A percentile compares a stretch with the other conserved stretches of the same genome.
These are phyloP conservation scores for Monilinia fructicola DNA, from an alignment of 2,329 filamentous ascomycete species.

Conservation along the genomic window DNA sequence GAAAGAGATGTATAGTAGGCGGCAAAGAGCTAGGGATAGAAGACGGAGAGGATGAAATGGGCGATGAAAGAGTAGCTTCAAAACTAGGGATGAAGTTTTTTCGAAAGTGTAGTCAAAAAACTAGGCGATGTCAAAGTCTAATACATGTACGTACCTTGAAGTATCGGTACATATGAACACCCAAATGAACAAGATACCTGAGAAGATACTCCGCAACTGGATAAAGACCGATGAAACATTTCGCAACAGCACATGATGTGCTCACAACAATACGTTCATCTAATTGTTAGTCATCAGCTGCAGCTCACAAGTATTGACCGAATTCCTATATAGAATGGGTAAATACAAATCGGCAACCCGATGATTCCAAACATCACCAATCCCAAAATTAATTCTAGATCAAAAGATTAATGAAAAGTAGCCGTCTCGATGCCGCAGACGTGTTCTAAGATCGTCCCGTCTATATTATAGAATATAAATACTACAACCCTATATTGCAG, in stretches of 20 bases:
- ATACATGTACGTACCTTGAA: slow-evolving; percentile 11
- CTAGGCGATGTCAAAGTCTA: slow-evolving; percentile 40
- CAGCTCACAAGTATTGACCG: neutral
- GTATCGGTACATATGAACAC: slow-evolving; percentile 10
- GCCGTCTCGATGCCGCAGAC: neutral
- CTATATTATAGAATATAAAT: neutral
- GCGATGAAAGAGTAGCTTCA: slow-evolving; percentile 43
- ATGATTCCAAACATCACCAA: neutral
- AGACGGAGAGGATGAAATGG: slow-evolving; percentile 45
- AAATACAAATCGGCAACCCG: neutral
- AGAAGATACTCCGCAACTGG: neutral
- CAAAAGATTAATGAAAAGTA: slow-evolving; percentile 10
- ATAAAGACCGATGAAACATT: neutral
- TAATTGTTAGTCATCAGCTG: neutral
- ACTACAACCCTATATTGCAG: slow-evolving; percentile 13
- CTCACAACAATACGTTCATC: neutral
- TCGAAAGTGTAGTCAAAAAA: slow-evolving; percentile 48
- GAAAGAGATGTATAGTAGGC: slow-evolving; percentile 43
- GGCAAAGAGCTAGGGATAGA: slow-evolving; percentile 42
- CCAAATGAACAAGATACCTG: neutral
- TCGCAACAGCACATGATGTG: slow-evolving; percentile 14
- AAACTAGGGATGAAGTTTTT: slow-evolving; percentile 45
- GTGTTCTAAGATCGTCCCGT: neutral
- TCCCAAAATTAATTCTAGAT: neutral
- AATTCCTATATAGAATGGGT: neutral